A percentile compares a stretch with the other conserved stretches of the same genome.
Conservation (phyloP, 2,329 filamentous ascomycete species). For the Ophiostoma perfectum region DNA sequence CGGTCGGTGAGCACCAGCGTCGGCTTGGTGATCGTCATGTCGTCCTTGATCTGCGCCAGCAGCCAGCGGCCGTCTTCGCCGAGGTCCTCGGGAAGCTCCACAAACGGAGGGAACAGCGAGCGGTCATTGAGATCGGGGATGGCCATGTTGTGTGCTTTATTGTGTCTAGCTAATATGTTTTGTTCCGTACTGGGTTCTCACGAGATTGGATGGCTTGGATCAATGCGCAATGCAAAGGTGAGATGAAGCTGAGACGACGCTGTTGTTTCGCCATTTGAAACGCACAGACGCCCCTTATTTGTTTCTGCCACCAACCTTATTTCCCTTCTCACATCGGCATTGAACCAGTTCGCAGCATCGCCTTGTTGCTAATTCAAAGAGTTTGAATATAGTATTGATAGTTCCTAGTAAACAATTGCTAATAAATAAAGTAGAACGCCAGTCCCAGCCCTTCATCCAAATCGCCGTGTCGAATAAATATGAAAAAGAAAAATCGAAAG, state of each 20-base stretch:
- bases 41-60: constrained; percentile 42
- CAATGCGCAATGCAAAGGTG: too few relatives aligned
- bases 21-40: constrained; percentile 46
- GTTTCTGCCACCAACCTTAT: not conserved
- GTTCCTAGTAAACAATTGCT: not conserved
- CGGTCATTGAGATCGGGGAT: constrained; percentile 35
- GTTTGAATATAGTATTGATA: not conserved
- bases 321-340: not conserved
- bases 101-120: constrained; percentile 35
- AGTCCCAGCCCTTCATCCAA: not conserved
- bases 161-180: not conserved
- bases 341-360: not conserved
- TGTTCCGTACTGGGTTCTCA: too few relatives aligned
- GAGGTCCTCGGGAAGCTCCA: constrained; percentile 29
- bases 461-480: not conserved
- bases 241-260: not conserved
- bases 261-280: constrained; percentile 15
- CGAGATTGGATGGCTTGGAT: too few relatives aligned
- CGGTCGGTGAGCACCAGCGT: constrained; percentile 44
- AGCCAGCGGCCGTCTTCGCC: constrained; percentile 29
- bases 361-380: not conserved
- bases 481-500: not conserved
- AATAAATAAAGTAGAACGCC: not conserved
- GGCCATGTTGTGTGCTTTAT: constrained; percentile 15
- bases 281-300: constrained; percentile 16